phyloP scores from a whole-genome alignment of 2,329 filamentous ascomycete genomes.

The Drechslerella coelobrocha region DNA sequence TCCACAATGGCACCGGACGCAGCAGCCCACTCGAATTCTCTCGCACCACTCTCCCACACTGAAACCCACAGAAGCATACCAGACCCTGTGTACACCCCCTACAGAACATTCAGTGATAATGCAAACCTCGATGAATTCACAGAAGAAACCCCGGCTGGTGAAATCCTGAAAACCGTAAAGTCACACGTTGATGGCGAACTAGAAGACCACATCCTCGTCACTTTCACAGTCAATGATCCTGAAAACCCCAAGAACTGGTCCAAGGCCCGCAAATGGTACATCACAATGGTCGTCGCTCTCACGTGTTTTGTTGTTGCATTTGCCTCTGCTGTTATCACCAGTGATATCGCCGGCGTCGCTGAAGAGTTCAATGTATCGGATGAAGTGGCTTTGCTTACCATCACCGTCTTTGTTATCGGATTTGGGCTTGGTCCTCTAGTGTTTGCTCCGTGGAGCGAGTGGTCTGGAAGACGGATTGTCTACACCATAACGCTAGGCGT shows the following conservation, averaged over 20 bases:
- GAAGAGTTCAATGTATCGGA: slow-evolving; percentile 71
- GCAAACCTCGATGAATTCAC: slow-evolving; percentile 73
- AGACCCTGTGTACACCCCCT: slow-evolving; percentile 64
- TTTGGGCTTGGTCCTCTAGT: slow-evolving; percentile 82
- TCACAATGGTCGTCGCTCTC: slow-evolving; percentile 80
- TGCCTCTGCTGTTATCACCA: slow-evolving; percentile 76
- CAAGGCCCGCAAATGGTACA: slow-evolving; percentile 79
- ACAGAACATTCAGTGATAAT: slow-evolving; percentile 67
- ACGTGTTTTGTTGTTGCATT: slow-evolving; percentile 79
- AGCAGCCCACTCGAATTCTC: too few relatives aligned
- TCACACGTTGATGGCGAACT: slow-evolving; percentile 64
- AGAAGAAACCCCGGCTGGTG: slow-evolving; percentile 67
- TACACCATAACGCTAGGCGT: slow-evolving; percentile 73
- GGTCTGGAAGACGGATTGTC: slow-evolving; percentile 74
- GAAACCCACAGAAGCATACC: not conserved
- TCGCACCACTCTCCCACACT: too few relatives aligned
- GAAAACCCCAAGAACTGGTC: slow-evolving; percentile 88
- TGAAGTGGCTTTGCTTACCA: slow-evolving; percentile 74
- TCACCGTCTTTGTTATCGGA: slow-evolving; percentile 80
- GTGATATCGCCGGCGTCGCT: slow-evolving; percentile 71
- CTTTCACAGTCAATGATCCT: slow-evolving; percentile 73
- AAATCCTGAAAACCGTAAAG: slow-evolving; percentile 65
- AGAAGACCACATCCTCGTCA: slow-evolving; percentile 70
- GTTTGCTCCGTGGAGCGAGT: slow-evolving; percentile 79
- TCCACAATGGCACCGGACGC: too few relatives aligned